Base-by-base conservation (phyloP, 2,329 filamentous ascomycete genomes). In the Aspergillus quadricinctus region DNA sequence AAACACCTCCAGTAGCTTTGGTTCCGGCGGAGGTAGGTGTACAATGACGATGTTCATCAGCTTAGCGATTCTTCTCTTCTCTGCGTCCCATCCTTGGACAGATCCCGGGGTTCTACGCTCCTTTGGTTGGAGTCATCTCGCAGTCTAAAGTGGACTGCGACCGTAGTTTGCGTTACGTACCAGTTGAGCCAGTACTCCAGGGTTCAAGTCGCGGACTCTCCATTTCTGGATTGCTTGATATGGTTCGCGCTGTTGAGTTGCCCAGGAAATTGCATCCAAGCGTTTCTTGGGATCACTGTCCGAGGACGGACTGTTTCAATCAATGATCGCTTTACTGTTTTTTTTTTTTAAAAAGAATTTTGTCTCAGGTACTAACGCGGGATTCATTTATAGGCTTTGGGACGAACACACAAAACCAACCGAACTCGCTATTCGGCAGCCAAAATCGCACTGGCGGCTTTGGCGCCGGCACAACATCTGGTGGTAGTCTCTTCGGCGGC, bases 21-120 rank as follows among this genome's bases (percentile, higher is more conserved):
- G 73, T 61, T 72, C 72, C 64, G 69, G 72, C 61, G 70, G 71
- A 74, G 73, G 73, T 76, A 75, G 66, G 73, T 75, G 65, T 59
- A 61, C 59, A 62, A 63, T 55, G 59, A 60, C 53, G 52, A 55
- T 49, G 53, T 56, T 49, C 57, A 59, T 62, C 63, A 64, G 62
- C 62, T 63, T 64, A 54, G 64, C 66, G 63, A 63, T 61, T 61
- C 61, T 64, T 60, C 58, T 62, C 57, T 57, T 58, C 41, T 25
- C 49, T 50, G 28, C 49, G 48, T 40, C 55, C 56, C 31, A 52
- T 58, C 46, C 23, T 61, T 53, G 54, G 45, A 50, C 49, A 48
- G 50, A 51, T 51, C 54, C 46, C 45, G 48, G 50, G 41, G 53
- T 43, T 58, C 35, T 17, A n/a, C 9, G n/a, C n/a, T n/a, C 49